Evolutionary conservation across 108 stramenopile species (phyloP).

Genomic region (Craspedostauros australis): DNA sequence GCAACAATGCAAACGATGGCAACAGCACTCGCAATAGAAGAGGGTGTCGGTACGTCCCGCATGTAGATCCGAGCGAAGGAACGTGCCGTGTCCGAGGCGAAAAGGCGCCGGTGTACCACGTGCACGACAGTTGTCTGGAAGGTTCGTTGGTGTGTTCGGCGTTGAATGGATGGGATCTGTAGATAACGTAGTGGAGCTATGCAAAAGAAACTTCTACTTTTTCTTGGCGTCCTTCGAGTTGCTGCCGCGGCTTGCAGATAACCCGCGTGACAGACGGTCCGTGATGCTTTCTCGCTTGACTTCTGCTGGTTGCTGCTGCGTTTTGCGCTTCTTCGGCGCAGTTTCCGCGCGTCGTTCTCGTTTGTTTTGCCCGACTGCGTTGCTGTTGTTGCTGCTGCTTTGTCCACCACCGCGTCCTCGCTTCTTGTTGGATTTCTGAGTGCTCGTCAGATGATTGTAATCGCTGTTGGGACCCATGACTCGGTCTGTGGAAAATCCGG

Average conservation of each 20-base stretch:
- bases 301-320: not conserved
- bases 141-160: too few species aligned
- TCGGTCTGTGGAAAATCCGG: constrained; percentile 59
- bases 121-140: too few species aligned
- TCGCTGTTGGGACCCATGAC: constrained; percentile 65
- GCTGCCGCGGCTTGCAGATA: not conserved
- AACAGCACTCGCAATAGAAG: too few species aligned
- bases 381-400: not conserved
- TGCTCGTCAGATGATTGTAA: constrained; percentile 19
- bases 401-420: not conserved
- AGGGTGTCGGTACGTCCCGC: too few species aligned
- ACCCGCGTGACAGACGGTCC: not conserved
- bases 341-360: not conserved
- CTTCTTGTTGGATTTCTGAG: constrained; percentile 5
- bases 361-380: not conserved
- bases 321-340: not conserved
- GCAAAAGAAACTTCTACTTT: not conserved
- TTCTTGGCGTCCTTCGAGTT: not conserved
- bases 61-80: too few species aligned
- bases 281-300: not conserved
- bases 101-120: too few species aligned
- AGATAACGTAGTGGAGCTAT: not conserved
- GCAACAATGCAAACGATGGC: too few species aligned
- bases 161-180: too few species aligned
- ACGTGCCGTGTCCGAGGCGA: too few species aligned